phyloP scores from a whole-genome alignment of 164 flowering plant genomes.

The Amborella trichopoda region DNA sequence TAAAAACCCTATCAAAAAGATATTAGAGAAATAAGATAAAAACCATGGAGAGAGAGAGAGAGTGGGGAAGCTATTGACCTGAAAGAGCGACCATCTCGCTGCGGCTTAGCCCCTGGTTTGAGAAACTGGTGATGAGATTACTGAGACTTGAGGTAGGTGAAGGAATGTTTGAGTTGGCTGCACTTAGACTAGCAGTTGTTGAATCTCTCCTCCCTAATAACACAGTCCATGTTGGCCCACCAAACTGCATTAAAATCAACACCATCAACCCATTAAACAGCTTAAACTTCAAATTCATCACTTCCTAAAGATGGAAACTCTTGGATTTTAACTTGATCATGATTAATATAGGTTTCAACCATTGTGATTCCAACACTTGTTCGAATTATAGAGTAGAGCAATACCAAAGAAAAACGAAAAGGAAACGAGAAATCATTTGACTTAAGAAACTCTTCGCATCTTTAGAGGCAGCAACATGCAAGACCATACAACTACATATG shows the following conservation, averaged over 20 bases:
- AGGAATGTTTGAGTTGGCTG: constrained; percentile 65
- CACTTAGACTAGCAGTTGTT: constrained; percentile 55
- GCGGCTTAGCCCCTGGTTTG: constrained; percentile 64
- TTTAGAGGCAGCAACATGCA: too few species aligned
- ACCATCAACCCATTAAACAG: not conserved
- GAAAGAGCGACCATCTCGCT: constrained; percentile 88
- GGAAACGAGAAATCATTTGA: too few species aligned
- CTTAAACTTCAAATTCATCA: not conserved
- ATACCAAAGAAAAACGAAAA: too few species aligned
- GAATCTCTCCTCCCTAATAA: constrained; percentile 92
- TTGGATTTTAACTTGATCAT: not conserved
- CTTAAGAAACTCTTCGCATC: too few species aligned
- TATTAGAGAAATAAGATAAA: too few species aligned
- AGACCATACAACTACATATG: too few species aligned
- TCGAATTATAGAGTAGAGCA: too few species aligned
- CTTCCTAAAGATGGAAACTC: not conserved
- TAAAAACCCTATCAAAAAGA: too few species aligned
- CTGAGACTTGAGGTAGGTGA: constrained; percentile 71
- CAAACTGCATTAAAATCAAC: constrained; percentile 33
- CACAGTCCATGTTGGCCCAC: constrained; percentile 78
- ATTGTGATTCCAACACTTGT: too few species aligned
- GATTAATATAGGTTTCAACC: too few species aligned
- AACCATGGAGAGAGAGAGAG: too few species aligned
- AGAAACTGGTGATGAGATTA: constrained; percentile 48
- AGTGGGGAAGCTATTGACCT: too few species aligned